Conservation (phyloP, 2,329 filamentous ascomycete species). For the Beauveria sp. region DNA sequence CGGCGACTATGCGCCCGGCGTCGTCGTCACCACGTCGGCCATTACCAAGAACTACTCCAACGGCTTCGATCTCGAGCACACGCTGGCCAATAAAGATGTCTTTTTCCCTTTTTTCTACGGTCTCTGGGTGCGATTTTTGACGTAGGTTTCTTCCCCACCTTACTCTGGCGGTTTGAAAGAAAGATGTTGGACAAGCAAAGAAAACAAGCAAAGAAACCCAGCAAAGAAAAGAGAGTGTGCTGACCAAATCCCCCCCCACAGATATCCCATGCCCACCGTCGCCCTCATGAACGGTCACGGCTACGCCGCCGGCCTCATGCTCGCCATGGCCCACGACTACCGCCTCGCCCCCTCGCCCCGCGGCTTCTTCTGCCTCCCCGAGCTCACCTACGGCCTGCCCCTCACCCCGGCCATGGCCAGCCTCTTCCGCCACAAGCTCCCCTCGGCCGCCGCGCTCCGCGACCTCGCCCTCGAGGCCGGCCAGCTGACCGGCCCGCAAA, state of each 20-base stretch:
- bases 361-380: constrained; percentile 75
- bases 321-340: constrained; percentile 77
- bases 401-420: constrained; percentile 65
- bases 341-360: constrained; percentile 62
- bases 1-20: constrained; percentile 54
- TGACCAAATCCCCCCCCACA: constrained; percentile 11
- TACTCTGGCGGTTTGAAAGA: not conserved
- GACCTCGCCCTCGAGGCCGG: constrained; percentile 65
- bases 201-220: too few species aligned
- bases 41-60: constrained; percentile 78
- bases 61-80: constrained; percentile 68
- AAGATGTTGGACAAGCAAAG: too few species aligned
- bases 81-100: constrained; percentile 42
- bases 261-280: constrained; percentile 73
- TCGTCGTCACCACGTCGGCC: constrained; percentile 67
- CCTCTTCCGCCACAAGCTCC: constrained; percentile 65
- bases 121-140: constrained; percentile 53
- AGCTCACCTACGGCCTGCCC: constrained; percentile 72
- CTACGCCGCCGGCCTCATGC: constrained; percentile 76
- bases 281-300: constrained; percentile 74
- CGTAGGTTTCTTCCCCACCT: constrained; percentile 17
- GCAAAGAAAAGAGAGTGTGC: not conserved
- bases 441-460: constrained; percentile 48
- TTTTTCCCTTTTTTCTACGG: constrained; percentile 59
- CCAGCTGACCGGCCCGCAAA: constrained; percentile 56